phyloP scores from a whole-genome alignment of 1,284 basidiomycete genomes.

The Mrakiaceae sp. region DNA sequence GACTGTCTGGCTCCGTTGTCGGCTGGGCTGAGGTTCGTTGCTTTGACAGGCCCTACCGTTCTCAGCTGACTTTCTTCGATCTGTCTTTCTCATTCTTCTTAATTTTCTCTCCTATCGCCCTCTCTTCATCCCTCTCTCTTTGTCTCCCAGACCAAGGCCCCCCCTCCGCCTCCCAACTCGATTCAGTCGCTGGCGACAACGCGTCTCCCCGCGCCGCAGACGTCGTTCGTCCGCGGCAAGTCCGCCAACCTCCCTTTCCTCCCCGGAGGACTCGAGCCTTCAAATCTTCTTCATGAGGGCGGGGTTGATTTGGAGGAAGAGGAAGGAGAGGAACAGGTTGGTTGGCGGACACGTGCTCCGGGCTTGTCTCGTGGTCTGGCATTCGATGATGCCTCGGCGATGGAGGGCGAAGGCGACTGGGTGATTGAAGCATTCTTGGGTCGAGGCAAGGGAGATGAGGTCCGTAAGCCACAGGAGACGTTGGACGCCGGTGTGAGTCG shows the following conservation, averaged over 20 bases:
- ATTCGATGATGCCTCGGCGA: slow-evolving; percentile 19
- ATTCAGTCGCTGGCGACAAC: slow-evolving; percentile 71
- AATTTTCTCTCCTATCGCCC: no score
- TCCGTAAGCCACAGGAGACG: slow-evolving; percentile 28
- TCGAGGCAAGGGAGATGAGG: slow-evolving; percentile 28
- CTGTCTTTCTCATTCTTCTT: neutral
- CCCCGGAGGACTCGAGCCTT: slow-evolving; percentile 61
- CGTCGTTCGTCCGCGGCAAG: slow-evolving; percentile 84
- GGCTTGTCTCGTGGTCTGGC: slow-evolving; percentile 29
- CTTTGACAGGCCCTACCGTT: neutral
- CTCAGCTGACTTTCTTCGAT: no score
- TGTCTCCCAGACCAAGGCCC: slow-evolving; percentile 26
- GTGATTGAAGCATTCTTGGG: slow-evolving; percentile 32
- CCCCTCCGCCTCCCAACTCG: slow-evolving; percentile 43
- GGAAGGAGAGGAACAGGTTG: slow-evolving; percentile 31
- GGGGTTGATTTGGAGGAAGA: slow-evolving; percentile 32
- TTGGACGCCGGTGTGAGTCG: slow-evolving; percentile 18
- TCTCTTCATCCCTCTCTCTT: neutral
- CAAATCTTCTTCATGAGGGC: slow-evolving; percentile 31
- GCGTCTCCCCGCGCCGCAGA: slow-evolving; percentile 62
- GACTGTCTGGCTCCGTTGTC: slow-evolving; percentile 11
- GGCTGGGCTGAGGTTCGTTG: slow-evolving; percentile 14
- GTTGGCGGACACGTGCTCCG: slow-evolving; percentile 31
- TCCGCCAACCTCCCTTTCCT: slow-evolving; percentile 83
- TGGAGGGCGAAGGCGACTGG: slow-evolving; percentile 5